Percentiles rank a stretch among this genome's conserved stretches.
phyloP scores from a whole-genome alignment of 805 yeast species.

The Pichia membranifaciens region DNA sequence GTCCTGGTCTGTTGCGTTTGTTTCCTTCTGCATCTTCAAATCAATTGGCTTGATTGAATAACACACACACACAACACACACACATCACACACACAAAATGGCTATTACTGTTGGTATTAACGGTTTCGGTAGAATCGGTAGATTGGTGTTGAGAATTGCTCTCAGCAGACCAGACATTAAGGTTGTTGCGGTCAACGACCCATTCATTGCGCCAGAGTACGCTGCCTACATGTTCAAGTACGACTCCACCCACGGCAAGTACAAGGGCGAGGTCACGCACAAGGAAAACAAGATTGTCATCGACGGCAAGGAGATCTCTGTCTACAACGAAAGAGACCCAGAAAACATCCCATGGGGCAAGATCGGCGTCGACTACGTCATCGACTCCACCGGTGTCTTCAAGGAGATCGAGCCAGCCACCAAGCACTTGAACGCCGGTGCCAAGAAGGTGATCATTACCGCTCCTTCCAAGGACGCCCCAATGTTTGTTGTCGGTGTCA shows the following conservation, averaged over 20 bases:
- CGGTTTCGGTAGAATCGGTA: constrained; percentile 94
- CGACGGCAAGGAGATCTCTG: constrained; percentile 60
- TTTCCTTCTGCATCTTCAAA: background rate
- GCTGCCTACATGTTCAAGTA: constrained; percentile 95
- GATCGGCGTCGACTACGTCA: constrained; percentile 75
- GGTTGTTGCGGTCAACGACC: constrained; percentile 86
- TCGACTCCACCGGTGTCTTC: constrained; percentile 95
- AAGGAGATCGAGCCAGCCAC: constrained; percentile 74
- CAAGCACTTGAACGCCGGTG: constrained; percentile 85
- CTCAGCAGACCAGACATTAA: constrained; percentile 66
- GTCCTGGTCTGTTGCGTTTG: too few species aligned
- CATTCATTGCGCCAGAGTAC: constrained; percentile 83
- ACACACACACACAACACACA: background rate
- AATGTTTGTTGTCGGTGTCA: constrained; percentile 92
- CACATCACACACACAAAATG: constrained; percentile 27
- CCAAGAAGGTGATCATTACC: constrained; percentile 90
- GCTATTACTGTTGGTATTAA: constrained; percentile 78
- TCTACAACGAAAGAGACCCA: constrained; percentile 82
- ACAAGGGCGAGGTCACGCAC: constrained; percentile 62
- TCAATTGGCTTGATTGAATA: constrained; percentile 34
- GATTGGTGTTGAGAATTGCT: constrained; percentile 83
- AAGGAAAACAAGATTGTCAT: constrained; percentile 51
- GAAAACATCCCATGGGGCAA: constrained; percentile 83
- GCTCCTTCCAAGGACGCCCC: constrained; percentile 94
- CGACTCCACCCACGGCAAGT: constrained; percentile 89